Percentiles rank a stretch among this genome's conserved stretches.
phyloP scores from a whole-genome alignment of 2,329 filamentous ascomycete genomes.

The Fusarium sp. region DNA sequence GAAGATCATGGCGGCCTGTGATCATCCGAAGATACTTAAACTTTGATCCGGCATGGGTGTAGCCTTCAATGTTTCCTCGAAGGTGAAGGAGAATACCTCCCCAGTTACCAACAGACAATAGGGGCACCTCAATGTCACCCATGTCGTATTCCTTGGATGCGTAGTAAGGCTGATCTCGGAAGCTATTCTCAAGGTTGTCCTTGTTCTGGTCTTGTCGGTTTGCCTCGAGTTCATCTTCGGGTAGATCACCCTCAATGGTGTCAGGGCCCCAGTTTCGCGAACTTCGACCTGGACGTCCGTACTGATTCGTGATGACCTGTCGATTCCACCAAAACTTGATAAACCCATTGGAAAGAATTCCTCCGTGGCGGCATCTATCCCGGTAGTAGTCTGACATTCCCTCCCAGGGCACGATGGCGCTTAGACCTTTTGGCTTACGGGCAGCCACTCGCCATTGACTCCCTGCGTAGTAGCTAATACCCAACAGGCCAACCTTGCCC shows the following conservation, averaged over 20 bases:
- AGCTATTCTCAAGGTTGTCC: constrained; percentile 63
- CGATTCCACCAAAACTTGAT: constrained; percentile 54
- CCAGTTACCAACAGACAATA: constrained; percentile 78
- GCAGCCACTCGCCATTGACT: constrained; percentile 63
- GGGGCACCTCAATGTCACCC: constrained; percentile 73
- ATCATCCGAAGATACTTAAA: constrained; percentile 78
- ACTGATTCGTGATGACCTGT: constrained; percentile 67
- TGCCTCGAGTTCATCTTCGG: constrained; percentile 60
- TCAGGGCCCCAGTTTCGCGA: constrained; percentile 64
- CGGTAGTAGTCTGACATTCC: constrained; percentile 67
- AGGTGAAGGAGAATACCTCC: constrained; percentile 77
- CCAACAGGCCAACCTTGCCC: constrained; percentile 61
- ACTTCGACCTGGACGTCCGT: constrained; percentile 65
- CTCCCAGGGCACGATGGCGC: constrained; percentile 62
- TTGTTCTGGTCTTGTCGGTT: constrained; percentile 62
- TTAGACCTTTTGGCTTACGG: constrained; percentile 57
- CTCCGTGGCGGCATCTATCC: constrained; percentile 70
- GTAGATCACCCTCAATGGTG: constrained; percentile 69
- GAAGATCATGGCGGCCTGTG: constrained; percentile 76
- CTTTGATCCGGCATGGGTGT: constrained; percentile 70
- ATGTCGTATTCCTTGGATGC: constrained; percentile 73
- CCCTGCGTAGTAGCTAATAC: constrained; percentile 61
- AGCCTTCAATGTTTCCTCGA: constrained; percentile 76
- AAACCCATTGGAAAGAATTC: constrained; percentile 69
- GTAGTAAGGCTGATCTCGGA: constrained; percentile 73